Percentiles rank a stretch among this genome's conserved stretches.
Evolutionary conservation across 164 flowering plant genomes (phyloP).

Genomic region (Annona squamosa): DNA sequence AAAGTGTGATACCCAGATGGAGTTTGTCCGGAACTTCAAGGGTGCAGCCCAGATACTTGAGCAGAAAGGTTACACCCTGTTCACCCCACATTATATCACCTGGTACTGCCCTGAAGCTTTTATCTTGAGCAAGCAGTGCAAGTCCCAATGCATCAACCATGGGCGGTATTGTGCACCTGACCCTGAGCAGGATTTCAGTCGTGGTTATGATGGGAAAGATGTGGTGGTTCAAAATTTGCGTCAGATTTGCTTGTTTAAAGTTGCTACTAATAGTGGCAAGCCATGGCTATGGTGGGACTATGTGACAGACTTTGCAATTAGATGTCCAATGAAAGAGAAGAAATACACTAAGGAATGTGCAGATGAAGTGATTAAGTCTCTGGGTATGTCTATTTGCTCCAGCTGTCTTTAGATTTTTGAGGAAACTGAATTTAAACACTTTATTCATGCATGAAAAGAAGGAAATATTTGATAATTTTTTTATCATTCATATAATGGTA

Average conservation of each 20-base stretch:
- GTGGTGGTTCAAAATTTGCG: conserved; percentile 84
- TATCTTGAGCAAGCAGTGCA: conserved; percentile 79
- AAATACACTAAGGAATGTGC: conserved; percentile 87
- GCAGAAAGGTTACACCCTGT: conserved; percentile 75
- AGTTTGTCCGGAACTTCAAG: conserved; percentile 74
- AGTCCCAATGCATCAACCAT: conserved; percentile 92
- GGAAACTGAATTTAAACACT: background rate
- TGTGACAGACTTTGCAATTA: conserved; percentile 83
- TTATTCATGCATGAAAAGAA: background rate
- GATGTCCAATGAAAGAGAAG: conserved; percentile 92
- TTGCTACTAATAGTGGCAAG: conserved; percentile 74
- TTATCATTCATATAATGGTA: too few relatives aligned
- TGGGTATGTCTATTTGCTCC: conserved; percentile 45
- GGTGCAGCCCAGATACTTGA: conserved; percentile 94
- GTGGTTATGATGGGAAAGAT: conserved; percentile 91
- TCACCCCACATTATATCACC: conserved; percentile 91
- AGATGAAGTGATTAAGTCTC: conserved; percentile 63
- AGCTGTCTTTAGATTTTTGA: background rate
- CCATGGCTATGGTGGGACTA: conserved; percentile 99
- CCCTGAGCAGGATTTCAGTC: conserved; percentile 84
- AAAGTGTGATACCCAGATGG: conserved; percentile 84
- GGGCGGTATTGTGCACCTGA: conserved; percentile 99
- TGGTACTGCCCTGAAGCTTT: conserved; percentile 97
- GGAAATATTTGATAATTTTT: background rate
- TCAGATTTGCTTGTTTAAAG: conserved; percentile 77